Base-by-base conservation (phyloP, 169 alveolate species). In the Plasmodium fragile region DNA sequence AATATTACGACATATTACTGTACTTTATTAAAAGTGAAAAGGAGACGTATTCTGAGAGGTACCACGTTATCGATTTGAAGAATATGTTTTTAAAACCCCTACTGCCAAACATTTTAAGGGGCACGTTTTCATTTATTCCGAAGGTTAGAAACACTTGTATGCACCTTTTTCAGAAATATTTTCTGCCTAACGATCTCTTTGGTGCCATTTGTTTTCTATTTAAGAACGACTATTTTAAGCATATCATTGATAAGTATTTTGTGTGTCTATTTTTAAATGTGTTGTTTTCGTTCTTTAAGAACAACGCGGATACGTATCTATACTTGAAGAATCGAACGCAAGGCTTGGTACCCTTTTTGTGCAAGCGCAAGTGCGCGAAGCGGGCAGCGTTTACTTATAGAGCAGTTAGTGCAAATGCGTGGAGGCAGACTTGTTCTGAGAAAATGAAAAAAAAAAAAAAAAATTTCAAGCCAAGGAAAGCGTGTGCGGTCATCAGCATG, bases 51-150 rank as follows among this genome's bases (percentile, higher is more conserved):
- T 8, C 28, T 25, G 77, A 77, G 10, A 78, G 55, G n/a, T 18
- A 22, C n/a, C 70, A 89, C 34, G 25, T 78, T 18, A 32, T 65
- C 32, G 82, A 89, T 22, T 43, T 78, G 75, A 89, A 59, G 39
- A 72, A 77, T 43, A 89, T 11, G 11, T 18, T 69, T 13, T 78
- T 78, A 55, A 0, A 25, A 22, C 43, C 25, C 43, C 39, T 89
- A 55, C 81, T 89, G 70, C 94, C 94, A 59, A 89, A 89, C 22
- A 89, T 89, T 77, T 78, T 89, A 78, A 89, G 94, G 52, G 94
- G 94, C 28, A 89, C 89, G 16, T 89, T 89, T 89, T 89, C 94
- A 18, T 78, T 34, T 55, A 53, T 89, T 65, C 94, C 94, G 45
- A 77, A 65, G 11, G 52, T 89, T 59, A 34, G 81, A 65, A 34